Evolutionary conservation across 345 rosid species (phyloP).

Genomic region (Hirschfeldia incana): DNA sequence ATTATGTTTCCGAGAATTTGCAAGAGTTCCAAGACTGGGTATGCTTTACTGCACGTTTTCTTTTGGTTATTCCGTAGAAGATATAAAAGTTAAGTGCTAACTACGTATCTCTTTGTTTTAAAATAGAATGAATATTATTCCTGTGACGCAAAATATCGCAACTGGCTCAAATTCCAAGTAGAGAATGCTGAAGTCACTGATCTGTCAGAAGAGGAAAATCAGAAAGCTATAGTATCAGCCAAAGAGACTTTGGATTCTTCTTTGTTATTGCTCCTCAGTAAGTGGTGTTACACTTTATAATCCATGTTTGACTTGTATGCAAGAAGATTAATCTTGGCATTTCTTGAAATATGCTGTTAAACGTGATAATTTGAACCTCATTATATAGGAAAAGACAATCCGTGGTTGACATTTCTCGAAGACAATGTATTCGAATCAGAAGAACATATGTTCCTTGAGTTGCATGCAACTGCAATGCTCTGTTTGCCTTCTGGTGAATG

Average conservation of each 20-base stretch:
- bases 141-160: conserved; percentile 94
- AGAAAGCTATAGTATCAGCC: conserved; percentile 64
- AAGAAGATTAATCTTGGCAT: conserved; percentile 1
- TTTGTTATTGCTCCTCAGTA: conserved; percentile 62
- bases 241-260: conserved; percentile 69
- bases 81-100: conserved; percentile 3
- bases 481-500: conserved; percentile 95
- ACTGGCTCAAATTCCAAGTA: conserved; percentile 84
- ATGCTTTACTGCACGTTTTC: conserved; percentile 32
- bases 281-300: conserved; percentile 35
- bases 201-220: conserved; percentile 76
- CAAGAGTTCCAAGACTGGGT: conserved; percentile 98
- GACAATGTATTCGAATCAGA: conserved; percentile 54
- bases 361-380: conserved; percentile 32
- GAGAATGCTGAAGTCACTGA: conserved; percentile 72
- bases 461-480: conserved; percentile 90
- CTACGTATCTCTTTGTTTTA: conserved; percentile 17
- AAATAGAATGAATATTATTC: conserved; percentile 85
- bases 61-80: conserved; percentile 14
- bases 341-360: conserved; percentile 4
- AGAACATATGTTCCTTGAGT: conserved; percentile 66
- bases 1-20: conserved; percentile 69
- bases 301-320: conserved; percentile 5
- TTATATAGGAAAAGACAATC: conserved; percentile 60
- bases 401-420: conserved; percentile 69